Evolutionary conservation across 768 basidiomycete genomes (phyloP), one percentile per base, ranked within the genome.

Genomic region (Hydnum rufescens): DNA sequence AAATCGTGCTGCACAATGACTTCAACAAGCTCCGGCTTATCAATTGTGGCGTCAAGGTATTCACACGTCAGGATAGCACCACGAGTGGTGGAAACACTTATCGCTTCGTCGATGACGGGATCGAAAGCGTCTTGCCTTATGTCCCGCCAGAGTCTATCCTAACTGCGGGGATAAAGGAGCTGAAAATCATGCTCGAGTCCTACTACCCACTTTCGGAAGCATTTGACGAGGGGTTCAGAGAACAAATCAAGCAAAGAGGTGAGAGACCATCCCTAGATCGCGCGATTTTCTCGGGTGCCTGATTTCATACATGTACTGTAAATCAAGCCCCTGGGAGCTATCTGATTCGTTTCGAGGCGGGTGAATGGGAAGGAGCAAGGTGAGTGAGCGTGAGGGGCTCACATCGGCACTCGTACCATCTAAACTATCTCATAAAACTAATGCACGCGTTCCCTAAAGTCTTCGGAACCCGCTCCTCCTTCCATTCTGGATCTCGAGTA

Each of bases 401-500:
- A 3, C 28, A 26, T n/a, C 32, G 46, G 18, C 22, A 42, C 22
- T 16, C n/a, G n/a, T 4, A n/a, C 42, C 23, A 2, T 31, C 52
- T 16, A 34, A 8, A 47, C 36, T 5, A 46, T 54, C 19, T 18
- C 3, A 19, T 53, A 1, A 52, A 49, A 6, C 59, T 16, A 31
- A 13, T 57, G 30, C 49, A 49, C 6, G 51, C 22, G 44, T 8
- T 31, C 23, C 52, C 31, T 49, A 19, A 52, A 89, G 82, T 3
- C 68, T 88, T 32, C 68, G 73, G n/a, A 77, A 85, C 58, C 80
- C 88, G 50, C 70, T 97, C 25, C 64, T 82, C n/a, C 67, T 96
- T n/a, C 93, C 95, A 0, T 73, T 97, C 50, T 97, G 93, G 95
- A 90, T 86, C 66, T 89, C 88, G 2, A 81, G 80, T 54, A 76